Evolutionary conservation across 2,329 filamentous ascomycete genomes (phyloP).

Genomic region (Cladosporium sp.): DNA sequence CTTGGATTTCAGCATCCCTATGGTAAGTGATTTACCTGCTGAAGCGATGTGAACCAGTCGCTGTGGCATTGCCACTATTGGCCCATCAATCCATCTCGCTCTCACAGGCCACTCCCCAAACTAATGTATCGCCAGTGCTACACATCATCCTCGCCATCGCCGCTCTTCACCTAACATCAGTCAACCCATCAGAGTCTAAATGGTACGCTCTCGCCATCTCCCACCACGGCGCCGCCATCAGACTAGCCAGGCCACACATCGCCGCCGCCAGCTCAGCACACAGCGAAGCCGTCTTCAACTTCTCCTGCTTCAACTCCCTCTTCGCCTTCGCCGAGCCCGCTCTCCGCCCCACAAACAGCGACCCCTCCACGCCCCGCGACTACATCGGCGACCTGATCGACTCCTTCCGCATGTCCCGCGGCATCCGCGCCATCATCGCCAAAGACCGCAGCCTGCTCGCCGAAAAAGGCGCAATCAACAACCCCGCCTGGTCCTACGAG

Average conservation of each 20-base stretch:
- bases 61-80: too few species aligned
- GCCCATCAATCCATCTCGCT: not conserved
- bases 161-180: slow-evolving; percentile 13
- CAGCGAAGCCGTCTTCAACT: slow-evolving; percentile 11
- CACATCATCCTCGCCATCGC: slow-evolving; percentile 13
- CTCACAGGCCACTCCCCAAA: not conserved
- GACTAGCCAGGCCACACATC: slow-evolving; percentile 12
- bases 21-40: not conserved
- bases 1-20: slow-evolving; percentile 12
- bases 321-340: slow-evolving; percentile 11
- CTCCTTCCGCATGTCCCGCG: slow-evolving; percentile 4
- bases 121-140: not conserved
- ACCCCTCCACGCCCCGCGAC: not conserved
- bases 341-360: not conserved
- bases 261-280: not conserved
- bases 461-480: not conserved
- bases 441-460: slow-evolving; percentile 1
- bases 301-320: slow-evolving; percentile 13
- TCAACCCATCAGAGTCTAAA: slow-evolving; percentile 2
- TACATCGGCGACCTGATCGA: not conserved
- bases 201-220: slow-evolving; percentile 9
- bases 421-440: slow-evolving; percentile 6
- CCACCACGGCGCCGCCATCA: slow-evolving; percentile 12
- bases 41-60: too few species aligned
- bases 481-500: slow-evolving; percentile 7